These are phyloP conservation scores for Podila minutissima DNA, from an alignment of 192 early-diverging fungal genomes.

Conservation along the genomic window DNA sequence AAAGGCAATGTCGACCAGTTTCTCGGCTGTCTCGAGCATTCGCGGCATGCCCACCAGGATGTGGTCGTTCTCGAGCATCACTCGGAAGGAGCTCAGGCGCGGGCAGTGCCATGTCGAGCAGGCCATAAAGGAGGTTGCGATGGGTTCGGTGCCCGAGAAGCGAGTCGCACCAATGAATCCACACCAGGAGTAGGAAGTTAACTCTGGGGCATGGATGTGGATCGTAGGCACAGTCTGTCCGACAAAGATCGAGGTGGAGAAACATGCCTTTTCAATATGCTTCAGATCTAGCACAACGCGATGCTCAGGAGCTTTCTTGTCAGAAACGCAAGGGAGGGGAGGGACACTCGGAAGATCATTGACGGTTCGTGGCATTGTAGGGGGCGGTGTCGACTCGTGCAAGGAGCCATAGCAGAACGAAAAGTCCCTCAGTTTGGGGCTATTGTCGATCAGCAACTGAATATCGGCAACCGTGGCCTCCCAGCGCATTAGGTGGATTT, in stretches of 20 bases:
- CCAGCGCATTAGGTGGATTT: background rate
- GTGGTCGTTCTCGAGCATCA: background rate
- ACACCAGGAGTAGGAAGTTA: background rate
- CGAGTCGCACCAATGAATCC: background rate
- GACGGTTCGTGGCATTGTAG: background rate
- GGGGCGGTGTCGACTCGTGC: background rate
- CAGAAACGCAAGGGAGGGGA: too few species aligned
- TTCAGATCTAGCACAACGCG: background rate
- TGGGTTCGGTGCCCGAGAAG: background rate
- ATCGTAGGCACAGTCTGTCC: background rate
- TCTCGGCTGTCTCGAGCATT: background rate
- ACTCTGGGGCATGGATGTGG: background rate
- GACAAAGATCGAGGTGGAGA: background rate
- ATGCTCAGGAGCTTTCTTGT: background rate
- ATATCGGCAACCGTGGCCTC: background rate
- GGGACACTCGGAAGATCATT: too few species aligned
- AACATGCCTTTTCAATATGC: background rate
- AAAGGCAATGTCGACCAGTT: background rate
- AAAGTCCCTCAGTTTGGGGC: background rate
- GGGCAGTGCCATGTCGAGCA: background rate
- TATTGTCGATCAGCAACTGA: background rate
- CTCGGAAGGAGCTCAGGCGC: background rate
- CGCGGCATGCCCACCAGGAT: background rate
- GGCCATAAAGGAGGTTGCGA: background rate
- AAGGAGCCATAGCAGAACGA: background rate